A percentile compares a stretch with the other conserved stretches of the same genome.
These are phyloP conservation scores for Sarocladiaceae sp. DNA, from an alignment of 2,329 filamentous ascomycete species.

Conservation along the genomic window DNA sequence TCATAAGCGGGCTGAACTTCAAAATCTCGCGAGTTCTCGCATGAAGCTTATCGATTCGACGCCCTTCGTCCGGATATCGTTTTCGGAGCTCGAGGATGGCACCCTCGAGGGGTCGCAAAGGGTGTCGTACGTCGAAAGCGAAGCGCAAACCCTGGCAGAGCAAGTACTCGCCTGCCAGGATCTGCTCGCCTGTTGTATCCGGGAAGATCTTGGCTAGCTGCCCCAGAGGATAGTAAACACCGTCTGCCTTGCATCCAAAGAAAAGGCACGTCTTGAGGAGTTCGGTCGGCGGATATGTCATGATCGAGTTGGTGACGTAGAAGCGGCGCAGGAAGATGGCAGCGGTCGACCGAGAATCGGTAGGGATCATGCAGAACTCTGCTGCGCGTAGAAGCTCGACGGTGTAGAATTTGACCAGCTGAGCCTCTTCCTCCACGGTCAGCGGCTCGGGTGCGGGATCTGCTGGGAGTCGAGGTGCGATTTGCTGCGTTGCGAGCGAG, in stretches of 20 bases:
- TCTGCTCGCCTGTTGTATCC: slow-evolving; percentile 68
- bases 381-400: slow-evolving; percentile 52
- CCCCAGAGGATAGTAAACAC: slow-evolving; percentile 60
- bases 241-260: slow-evolving; percentile 89
- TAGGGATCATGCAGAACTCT: slow-evolving; percentile 44
- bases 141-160: slow-evolving; percentile 89
- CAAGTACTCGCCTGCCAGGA: slow-evolving; percentile 87
- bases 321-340: slow-evolving; percentile 89
- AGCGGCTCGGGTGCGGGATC: slow-evolving; percentile 66
- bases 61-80: slow-evolving; percentile 54
- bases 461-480: slow-evolving; percentile 46
- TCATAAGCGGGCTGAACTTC: slow-evolving; percentile 74
- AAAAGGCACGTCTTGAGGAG: slow-evolving; percentile 88
- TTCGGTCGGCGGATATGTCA: slow-evolving; percentile 90
- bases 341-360: slow-evolving; percentile 57
- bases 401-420: slow-evolving; percentile 73
- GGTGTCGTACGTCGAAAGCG: slow-evolving; percentile 87
- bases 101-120: slow-evolving; percentile 81
- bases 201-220: slow-evolving; percentile 65
- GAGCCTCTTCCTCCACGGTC: slow-evolving; percentile 74
- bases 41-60: slow-evolving; percentile 56
- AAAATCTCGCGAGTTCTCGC: slow-evolving; percentile 65
- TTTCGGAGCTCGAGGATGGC: slow-evolving; percentile 75
- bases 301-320: slow-evolving; percentile 90
- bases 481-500: slow-evolving; percentile 60